Percentiles rank a stretch among this genome's conserved stretches.
Evolutionary conservation across 257 asterid species (phyloP).

Genomic region (Paulownia fortunei): DNA sequence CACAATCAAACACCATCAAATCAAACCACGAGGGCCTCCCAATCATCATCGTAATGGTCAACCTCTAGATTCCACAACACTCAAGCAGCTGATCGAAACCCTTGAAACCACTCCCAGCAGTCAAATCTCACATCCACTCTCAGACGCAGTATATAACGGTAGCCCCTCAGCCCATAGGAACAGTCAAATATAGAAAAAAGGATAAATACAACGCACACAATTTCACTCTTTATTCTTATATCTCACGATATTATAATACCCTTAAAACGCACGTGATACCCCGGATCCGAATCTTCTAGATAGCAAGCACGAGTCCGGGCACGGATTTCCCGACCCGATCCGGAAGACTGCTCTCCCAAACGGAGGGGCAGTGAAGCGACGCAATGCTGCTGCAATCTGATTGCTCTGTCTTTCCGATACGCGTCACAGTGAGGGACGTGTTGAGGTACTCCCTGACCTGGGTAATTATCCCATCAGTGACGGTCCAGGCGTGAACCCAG

Average conservation of each 20-base stretch:
- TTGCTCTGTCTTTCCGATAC: slow-evolving; percentile 36
- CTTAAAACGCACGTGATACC: not conserved
- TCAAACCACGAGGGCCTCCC: not conserved
- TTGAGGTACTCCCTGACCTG: slow-evolving; percentile 79
- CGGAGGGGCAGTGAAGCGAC: slow-evolving; percentile 55
- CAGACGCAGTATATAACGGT: slow-evolving; percentile 28
- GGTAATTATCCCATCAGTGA: slow-evolving; percentile 69
- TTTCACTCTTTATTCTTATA: no score
- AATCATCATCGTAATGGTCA: not conserved
- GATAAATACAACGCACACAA: not conserved
- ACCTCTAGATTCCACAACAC: slow-evolving; percentile 1
- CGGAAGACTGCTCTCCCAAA: slow-evolving; percentile 82
- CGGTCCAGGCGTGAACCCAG: slow-evolving; percentile 91
- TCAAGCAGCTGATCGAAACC: slow-evolving; percentile 12
- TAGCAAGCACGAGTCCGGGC: slow-evolving; percentile 79
- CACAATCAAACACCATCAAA: not conserved
- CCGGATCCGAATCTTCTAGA: slow-evolving; percentile 32
- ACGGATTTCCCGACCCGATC: slow-evolving; percentile 75
- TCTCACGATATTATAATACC: no score
- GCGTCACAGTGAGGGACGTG: slow-evolving; percentile 75
- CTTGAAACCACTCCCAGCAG: slow-evolving; percentile 25
- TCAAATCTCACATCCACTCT: slow-evolving; percentile 31
- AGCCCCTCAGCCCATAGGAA: slow-evolving; percentile 40
- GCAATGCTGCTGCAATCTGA: slow-evolving; percentile 34
- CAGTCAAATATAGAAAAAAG: not conserved